phyloP scores from a whole-genome alignment of 305 asterid species.

The Striga hermonthica region DNA sequence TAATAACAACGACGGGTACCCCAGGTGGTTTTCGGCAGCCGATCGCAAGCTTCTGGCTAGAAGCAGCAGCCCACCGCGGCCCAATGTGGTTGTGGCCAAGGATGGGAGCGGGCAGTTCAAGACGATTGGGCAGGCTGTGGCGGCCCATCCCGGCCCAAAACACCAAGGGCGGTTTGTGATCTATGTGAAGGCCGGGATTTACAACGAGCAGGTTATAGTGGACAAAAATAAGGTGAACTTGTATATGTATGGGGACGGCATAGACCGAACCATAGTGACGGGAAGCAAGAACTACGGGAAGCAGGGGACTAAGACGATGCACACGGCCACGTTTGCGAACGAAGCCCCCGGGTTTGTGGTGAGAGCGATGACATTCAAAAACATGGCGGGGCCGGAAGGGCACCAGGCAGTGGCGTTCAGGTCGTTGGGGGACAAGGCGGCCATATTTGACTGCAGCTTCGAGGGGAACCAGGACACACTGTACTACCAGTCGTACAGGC shows the following conservation, averaged over 20 bases:
- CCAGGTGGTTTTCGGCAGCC: conserved; percentile 50
- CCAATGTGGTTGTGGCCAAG: conserved; percentile 59
- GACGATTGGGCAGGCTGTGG: conserved; percentile 44
- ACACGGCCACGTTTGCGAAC: conserved; percentile 51
- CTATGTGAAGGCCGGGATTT: conserved; percentile 65
- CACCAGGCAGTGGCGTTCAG: conserved; percentile 76
- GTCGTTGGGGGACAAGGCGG: conserved; percentile 41
- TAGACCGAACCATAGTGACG: conserved; percentile 54
- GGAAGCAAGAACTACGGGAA: conserved; percentile 37
- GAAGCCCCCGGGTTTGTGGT: conserved; percentile 55
- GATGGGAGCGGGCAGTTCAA: conserved; percentile 63
- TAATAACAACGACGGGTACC: conserved; percentile 47
- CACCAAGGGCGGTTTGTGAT: conserved; percentile 48
- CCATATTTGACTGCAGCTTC: conserved; percentile 66
- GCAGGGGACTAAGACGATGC: conserved; percentile 36
- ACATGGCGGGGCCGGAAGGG: conserved; percentile 62
- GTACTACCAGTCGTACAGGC: conserved; percentile 52
- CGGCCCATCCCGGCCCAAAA: conserved; percentile 44
- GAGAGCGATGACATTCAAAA: conserved; percentile 56
- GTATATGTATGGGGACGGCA: conserved; percentile 76
- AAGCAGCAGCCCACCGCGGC: conserved; percentile 20
- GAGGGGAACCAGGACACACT: conserved; percentile 69
- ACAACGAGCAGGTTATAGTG: conserved; percentile 44
- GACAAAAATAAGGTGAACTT: conserved; percentile 47
- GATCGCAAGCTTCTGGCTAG: conserved; percentile 51